These are phyloP conservation scores for Phytophthora vignae DNA, from an alignment of 352 stramenopile species.

Conservation along the genomic window DNA sequence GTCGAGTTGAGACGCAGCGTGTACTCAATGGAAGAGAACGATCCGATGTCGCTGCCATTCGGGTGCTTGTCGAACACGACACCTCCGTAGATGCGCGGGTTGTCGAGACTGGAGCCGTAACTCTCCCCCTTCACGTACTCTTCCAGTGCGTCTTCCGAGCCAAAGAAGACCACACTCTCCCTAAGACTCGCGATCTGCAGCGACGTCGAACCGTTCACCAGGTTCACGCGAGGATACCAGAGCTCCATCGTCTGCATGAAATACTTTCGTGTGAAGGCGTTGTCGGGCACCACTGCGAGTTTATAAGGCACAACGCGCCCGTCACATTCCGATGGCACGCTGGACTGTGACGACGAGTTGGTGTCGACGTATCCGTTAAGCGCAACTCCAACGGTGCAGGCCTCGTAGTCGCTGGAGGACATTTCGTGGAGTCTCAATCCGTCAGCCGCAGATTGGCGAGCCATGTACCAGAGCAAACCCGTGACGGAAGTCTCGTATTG, in stretches of 20 bases:
- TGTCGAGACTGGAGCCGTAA: constrained; percentile 49
- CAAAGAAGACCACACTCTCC: constrained; percentile 61
- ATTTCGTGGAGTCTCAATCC: constrained; percentile 49
- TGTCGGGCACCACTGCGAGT: constrained; percentile 59
- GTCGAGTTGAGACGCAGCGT: constrained; percentile 76
- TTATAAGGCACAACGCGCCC: constrained; percentile 61
- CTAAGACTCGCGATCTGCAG: constrained; percentile 48
- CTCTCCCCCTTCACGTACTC: constrained; percentile 51
- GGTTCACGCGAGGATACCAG: constrained; percentile 68
- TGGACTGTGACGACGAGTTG: constrained; percentile 40
- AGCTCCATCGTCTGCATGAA: constrained; percentile 58
- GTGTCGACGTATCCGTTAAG: constrained; percentile 45
- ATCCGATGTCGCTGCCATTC: constrained; percentile 40
- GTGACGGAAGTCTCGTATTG: constrained; percentile 59
- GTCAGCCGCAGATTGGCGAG: constrained; percentile 40
- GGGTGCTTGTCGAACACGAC: constrained; percentile 66
- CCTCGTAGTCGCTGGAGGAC: constrained; percentile 30
- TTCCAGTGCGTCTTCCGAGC: constrained; percentile 46
- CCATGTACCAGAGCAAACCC: constrained; percentile 58
- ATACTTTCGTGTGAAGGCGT: constrained; percentile 64
- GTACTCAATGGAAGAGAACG: constrained; percentile 62
- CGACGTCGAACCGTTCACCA: constrained; percentile 40
- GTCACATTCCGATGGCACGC: constrained; percentile 43
- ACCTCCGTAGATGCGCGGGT: constrained; percentile 58
- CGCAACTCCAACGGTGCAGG: constrained; percentile 41